Evolutionary conservation across 2,329 filamentous ascomycete species (phyloP).

Genomic region (Orbilia blumenaviensis): DNA sequence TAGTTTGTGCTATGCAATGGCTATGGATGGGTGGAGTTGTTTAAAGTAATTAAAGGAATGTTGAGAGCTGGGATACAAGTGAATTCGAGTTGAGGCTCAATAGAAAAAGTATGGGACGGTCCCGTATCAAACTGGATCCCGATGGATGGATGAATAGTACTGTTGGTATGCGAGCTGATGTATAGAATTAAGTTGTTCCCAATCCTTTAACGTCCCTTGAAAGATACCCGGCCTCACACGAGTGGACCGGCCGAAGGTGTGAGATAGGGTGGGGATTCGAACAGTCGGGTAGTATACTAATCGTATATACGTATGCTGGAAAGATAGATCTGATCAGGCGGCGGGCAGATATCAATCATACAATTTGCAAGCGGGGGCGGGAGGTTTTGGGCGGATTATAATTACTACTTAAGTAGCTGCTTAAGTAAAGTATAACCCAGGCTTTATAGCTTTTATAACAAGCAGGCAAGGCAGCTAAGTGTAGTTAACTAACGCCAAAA

Average conservation of each 20-base stretch:
- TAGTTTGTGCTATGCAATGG: neutral
- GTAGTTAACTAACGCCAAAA: constrained; percentile 18
- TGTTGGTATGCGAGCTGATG: too few relatives aligned
- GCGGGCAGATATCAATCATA: constrained; percentile 28
- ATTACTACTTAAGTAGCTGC: neutral
- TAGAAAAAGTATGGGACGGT: too few relatives aligned
- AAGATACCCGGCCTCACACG: too few relatives aligned
- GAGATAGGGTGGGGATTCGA: neutral
- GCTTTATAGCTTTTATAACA: constrained; percentile 22
- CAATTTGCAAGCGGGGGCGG: constrained; percentile 34
- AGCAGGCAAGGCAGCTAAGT: neutral
- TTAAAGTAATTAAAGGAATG: neutral
- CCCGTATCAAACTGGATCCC: too few relatives aligned
- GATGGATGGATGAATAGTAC: too few relatives aligned
- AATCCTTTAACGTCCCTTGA: too few relatives aligned
- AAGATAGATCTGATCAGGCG: constrained; percentile 16
- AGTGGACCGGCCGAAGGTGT: too few relatives aligned
- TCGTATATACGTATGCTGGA: constrained; percentile 1
- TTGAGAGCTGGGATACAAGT: neutral
- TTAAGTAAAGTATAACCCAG: too few relatives aligned
- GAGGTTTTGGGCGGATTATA: constrained; percentile 39
- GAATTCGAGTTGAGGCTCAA: too few relatives aligned
- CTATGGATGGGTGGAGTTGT: neutral
- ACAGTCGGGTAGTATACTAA: too few relatives aligned
- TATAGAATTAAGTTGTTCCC: too few relatives aligned